Conservation (phyloP, 1,139 yeast species). For the Geotrichum reessii region DNA sequence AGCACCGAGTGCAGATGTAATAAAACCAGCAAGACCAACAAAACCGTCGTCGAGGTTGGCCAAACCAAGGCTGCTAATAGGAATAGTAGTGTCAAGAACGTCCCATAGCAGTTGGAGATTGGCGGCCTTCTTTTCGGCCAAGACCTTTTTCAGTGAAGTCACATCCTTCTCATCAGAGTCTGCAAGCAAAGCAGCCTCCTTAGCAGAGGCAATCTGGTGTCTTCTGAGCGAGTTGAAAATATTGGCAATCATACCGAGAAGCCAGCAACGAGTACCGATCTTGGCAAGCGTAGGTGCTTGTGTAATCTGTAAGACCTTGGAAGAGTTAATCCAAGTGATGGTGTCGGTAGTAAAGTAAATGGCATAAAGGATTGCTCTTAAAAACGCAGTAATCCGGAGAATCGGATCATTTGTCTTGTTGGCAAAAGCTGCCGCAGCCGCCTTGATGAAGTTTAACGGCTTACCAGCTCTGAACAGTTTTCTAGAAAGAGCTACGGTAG, state of each 20-base stretch:
- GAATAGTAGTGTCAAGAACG: conserved; percentile 67
- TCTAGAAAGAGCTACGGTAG: conserved; percentile 63
- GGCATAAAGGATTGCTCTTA: conserved; percentile 68
- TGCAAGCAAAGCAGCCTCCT: conserved; percentile 34
- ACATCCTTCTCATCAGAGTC: conserved; percentile 36
- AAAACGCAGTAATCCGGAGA: conserved; percentile 51
- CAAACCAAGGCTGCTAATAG: conserved; percentile 60
- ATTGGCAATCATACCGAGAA: conserved; percentile 62
- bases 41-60: conserved; percentile 67
- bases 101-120: conserved; percentile 74
- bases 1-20: conserved; percentile 75
- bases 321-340: conserved; percentile 57
- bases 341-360: conserved; percentile 73
- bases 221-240: conserved; percentile 52
- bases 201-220: conserved; percentile 38
- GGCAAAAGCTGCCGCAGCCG: conserved; percentile 62
- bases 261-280: conserved; percentile 62
- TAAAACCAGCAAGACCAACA: conserved; percentile 77
- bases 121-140: conserved; percentile 41
- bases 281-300: conserved; percentile 30
- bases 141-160: conserved; percentile 38
- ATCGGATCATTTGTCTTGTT: conserved; percentile 67
- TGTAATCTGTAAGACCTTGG: conserved; percentile 33
- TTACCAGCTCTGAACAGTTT: conserved; percentile 82
- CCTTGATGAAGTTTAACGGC: conserved; percentile 69